A percentile compares a stretch with the other conserved stretches of the same genome.
Evolutionary conservation across 1,284 basidiomycete genomes (phyloP).

Genomic region (Cerioporus squamosus): DNA sequence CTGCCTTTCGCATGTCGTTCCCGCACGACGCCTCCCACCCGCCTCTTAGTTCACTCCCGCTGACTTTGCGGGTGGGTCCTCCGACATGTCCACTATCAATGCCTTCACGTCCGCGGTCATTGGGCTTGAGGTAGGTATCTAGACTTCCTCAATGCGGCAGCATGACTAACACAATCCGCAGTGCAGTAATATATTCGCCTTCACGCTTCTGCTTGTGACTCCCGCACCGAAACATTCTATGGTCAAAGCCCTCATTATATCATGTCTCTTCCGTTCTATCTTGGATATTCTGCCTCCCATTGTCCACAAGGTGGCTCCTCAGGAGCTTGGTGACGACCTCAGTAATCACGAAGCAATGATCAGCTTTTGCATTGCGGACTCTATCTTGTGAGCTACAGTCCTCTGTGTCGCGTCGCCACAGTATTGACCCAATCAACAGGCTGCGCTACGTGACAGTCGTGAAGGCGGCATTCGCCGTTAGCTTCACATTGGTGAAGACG

Average conservation of each 20-base stretch:
- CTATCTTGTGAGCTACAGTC: constrained; percentile 26
- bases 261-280: constrained; percentile 27
- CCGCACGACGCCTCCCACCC: background rate
- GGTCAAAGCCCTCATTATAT: constrained; percentile 28
- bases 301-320: constrained; percentile 13
- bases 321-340: constrained; percentile 10
- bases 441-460: constrained; percentile 30
- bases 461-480: constrained; percentile 32
- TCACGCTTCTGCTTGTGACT: constrained; percentile 27
- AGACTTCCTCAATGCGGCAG: background rate
- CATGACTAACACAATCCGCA: background rate
- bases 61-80: background rate
- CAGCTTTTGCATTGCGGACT: constrained; percentile 27
- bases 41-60: background rate
- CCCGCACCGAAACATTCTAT: constrained; percentile 33
- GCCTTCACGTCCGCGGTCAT: constrained; percentile 24
- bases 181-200: constrained; percentile 24
- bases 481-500: constrained; percentile 30
- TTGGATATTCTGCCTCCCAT: constrained; percentile 25
- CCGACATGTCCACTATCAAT: background rate
- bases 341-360: background rate
- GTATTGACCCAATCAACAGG: constrained; percentile 5
- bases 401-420: too few species aligned
- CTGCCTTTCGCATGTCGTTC: background rate
- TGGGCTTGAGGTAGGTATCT: constrained; percentile 24